Evolutionary conservation across 306 rosid species (phyloP).

Genomic region (Quercus dentata): DNA sequence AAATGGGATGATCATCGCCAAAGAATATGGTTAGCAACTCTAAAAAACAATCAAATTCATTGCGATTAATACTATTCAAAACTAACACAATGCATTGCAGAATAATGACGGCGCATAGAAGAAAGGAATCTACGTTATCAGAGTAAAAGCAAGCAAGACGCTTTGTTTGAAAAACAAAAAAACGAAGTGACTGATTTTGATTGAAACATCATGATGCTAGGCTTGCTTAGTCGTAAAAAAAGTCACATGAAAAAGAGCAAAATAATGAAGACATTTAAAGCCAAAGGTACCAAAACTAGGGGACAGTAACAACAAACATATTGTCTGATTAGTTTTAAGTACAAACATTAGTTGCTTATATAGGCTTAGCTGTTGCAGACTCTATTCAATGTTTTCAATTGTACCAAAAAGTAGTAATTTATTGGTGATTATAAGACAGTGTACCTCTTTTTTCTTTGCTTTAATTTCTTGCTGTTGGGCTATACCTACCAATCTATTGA

Average conservation of each 20-base stretch:
- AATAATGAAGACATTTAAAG: slow-evolving; percentile 21
- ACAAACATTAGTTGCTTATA: slow-evolving; percentile 6
- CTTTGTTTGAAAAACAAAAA: slow-evolving; percentile 25
- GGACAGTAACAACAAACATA: slow-evolving; percentile 20
- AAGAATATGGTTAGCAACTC: background rate
- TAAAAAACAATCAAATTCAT: background rate
- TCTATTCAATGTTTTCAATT: background rate
- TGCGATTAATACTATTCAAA: background rate
- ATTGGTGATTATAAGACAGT: slow-evolving; percentile 1
- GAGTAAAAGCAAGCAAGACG: slow-evolving; percentile 3
- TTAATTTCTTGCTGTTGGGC: slow-evolving; percentile 6
- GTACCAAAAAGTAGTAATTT: background rate
- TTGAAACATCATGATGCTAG: slow-evolving; percentile 4
- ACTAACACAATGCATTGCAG: background rate
- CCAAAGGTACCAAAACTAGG: slow-evolving; percentile 31
- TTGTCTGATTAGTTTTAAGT: slow-evolving; percentile 16
- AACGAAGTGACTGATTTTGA: slow-evolving; percentile 8
- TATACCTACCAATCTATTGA: slow-evolving; percentile 20
- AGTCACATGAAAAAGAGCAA: slow-evolving; percentile 31
- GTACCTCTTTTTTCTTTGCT: background rate
- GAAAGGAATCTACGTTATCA: slow-evolving; percentile 23
- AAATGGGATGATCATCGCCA: background rate
- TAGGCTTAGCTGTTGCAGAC: slow-evolving; percentile 25
- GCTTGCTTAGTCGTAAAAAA: background rate
- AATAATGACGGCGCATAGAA: background rate